phyloP scores from a whole-genome alignment of 805 yeast genomes.

The Blastobotrys attinorum region DNA sequence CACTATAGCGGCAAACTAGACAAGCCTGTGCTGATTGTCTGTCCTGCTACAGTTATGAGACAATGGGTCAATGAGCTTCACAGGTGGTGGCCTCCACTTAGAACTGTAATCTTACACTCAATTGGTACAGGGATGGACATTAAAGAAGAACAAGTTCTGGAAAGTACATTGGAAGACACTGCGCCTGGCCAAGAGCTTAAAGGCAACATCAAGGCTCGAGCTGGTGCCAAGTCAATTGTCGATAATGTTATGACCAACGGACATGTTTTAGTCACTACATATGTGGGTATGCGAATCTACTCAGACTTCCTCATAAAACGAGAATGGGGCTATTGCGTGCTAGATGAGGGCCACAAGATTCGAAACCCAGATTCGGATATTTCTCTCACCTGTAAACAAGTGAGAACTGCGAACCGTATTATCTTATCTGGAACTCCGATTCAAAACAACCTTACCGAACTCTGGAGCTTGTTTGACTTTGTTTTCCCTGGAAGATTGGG shows the following conservation, averaged over 20 bases:
- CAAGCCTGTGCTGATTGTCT: constrained; percentile 78
- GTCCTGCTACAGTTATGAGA: constrained; percentile 92
- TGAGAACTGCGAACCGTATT: constrained; percentile 76
- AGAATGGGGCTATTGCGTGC: constrained; percentile 82
- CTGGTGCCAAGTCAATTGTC: constrained; percentile 33
- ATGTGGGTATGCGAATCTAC: constrained; percentile 74
- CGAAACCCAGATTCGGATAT: constrained; percentile 90
- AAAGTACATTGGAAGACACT: constrained; percentile 21
- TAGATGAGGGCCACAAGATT: constrained; percentile 96
- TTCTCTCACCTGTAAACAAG: constrained; percentile 74
- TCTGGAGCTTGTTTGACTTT: constrained; percentile 94
- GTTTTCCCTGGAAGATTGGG: constrained; percentile 93
- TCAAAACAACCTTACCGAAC: constrained; percentile 82
- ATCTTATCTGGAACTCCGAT: constrained; percentile 95
- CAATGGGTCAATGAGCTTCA: constrained; percentile 98
- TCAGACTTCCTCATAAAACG: constrained; percentile 52
- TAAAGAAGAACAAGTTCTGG: constrained; percentile 23
- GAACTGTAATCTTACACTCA: constrained; percentile 81
- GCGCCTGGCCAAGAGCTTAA: constrained; percentile 19
- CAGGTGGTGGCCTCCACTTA: constrained; percentile 95
- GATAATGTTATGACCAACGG: constrained; percentile 59
- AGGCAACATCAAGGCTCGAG: constrained; percentile 34
- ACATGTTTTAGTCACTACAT: constrained; percentile 83
- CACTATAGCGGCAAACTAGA: constrained; percentile 70
- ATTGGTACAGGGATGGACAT: constrained; percentile 79